Evolutionary conservation across 805 yeast genomes (phyloP).

Genomic region (Metschnikowia picachoensis): DNA sequence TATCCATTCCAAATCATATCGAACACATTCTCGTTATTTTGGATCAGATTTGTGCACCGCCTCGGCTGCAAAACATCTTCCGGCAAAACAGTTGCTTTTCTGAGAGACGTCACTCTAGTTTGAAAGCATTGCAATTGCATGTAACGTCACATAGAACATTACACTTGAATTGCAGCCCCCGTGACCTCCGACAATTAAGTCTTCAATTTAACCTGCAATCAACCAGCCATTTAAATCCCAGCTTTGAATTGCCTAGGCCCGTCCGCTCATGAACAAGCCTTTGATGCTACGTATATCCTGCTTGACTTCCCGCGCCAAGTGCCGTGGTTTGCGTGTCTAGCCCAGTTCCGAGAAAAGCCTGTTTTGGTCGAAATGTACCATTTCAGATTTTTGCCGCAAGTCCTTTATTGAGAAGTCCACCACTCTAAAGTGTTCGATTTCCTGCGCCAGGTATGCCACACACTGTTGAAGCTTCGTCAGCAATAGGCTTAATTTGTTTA

Average conservation of each 20-base stretch:
- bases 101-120: too few relatives aligned
- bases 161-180: too few relatives aligned
- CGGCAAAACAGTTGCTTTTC: too few relatives aligned
- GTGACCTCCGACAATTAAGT: too few relatives aligned
- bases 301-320: slow-evolving; percentile 32
- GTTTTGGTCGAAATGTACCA: slow-evolving; percentile 30
- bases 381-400: slow-evolving; percentile 34
- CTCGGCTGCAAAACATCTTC: too few relatives aligned
- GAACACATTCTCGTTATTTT: too few relatives aligned
- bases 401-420: slow-evolving; percentile 30
- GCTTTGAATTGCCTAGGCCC: slow-evolving; percentile 15
- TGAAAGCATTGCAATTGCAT: too few relatives aligned
- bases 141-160: too few relatives aligned
- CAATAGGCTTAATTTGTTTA: slow-evolving; percentile 23
- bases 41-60: too few relatives aligned
- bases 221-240: too few relatives aligned
- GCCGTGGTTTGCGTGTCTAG: slow-evolving; percentile 14
- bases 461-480: slow-evolving; percentile 22
- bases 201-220: too few relatives aligned
- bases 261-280: slow-evolving; percentile 44
- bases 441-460: slow-evolving; percentile 24
- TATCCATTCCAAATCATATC: too few relatives aligned
- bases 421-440: slow-evolving; percentile 32
- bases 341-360: slow-evolving; percentile 24
- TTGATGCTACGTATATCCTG: slow-evolving; percentile 39